Evolutionary conservation across 2,329 filamentous ascomycete genomes (phyloP), one percentile per base, ranked within the genome.

Genomic region (Cryoendolithus antarcticus): DNA sequence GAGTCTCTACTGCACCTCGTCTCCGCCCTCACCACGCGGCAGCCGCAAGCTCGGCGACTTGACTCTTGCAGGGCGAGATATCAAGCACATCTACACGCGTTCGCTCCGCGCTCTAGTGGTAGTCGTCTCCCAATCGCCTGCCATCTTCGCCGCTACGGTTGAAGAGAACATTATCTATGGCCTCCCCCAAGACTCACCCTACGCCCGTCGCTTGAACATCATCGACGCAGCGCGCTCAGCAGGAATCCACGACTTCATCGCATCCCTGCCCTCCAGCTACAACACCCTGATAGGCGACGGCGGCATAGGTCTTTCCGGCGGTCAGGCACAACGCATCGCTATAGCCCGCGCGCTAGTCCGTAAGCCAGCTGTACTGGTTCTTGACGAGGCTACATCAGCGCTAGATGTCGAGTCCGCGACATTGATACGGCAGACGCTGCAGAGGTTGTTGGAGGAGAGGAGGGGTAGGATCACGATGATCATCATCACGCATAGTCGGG

Each of bases 311-410:
- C 61, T 95, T 0, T 86, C 80, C 0, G 86, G 85, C 0, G 89
- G 89, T 0, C 88, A 95, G 57, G 75, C 80, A 0, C 88, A 95
- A 56, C 71, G 86, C 1, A 60, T 95, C 2, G 79, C 78, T 11
- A 86, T 95, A 44, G 86, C 88, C 0, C 70, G 88, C 1, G 86
- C 86, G 0, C 65, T 95, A 0, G 71, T 82, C 0, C 71, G 85
- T 0, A 65, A 70, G 9, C 86, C 86, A 0, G 69, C 72, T 31
- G 65, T 95, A 2, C 62, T 95, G 10, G 71, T 95, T 2, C 63
- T 95, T 2, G 89, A 96, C 50, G 88, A 95, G 62, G 84, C 86
- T 1, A 95, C 88, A 0, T 83, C 78, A 19, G 80, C 82, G 0
- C 66, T 96, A 0, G 88, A 95, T 52, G 68, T 71, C 0, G 73